Evolutionary conservation across 2,329 filamentous ascomycete species (phyloP).

Genomic region (Fusarium pseudonygamai): DNA sequence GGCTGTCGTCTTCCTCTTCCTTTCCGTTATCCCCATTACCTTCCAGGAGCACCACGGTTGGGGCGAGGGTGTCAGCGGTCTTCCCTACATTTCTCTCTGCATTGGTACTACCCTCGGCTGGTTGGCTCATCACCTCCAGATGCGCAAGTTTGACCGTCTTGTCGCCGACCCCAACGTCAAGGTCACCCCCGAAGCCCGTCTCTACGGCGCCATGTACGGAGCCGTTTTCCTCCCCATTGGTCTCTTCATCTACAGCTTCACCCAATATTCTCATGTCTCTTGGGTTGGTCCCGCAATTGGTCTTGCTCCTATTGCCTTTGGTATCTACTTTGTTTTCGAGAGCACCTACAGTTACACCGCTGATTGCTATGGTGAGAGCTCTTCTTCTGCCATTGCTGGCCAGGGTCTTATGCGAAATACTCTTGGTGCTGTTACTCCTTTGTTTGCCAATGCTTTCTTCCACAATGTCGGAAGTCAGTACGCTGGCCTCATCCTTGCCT

Average conservation of each 20-base stretch:
- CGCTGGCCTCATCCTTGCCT: slow-evolving; percentile 31
- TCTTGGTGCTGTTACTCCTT: slow-evolving; percentile 31
- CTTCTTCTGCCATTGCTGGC: slow-evolving; percentile 34
- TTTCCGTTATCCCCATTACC: slow-evolving; percentile 35
- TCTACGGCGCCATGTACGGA: slow-evolving; percentile 37
- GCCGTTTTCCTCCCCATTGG: slow-evolving; percentile 36
- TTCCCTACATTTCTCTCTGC: slow-evolving; percentile 34
- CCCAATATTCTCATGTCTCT: slow-evolving; percentile 28
- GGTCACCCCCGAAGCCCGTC: slow-evolving; percentile 35
- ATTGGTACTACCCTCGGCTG: slow-evolving; percentile 34
- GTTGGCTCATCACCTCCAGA: slow-evolving; percentile 34
- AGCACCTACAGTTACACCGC: slow-evolving; percentile 37
- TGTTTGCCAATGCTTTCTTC: slow-evolving; percentile 37
- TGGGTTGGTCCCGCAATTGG: slow-evolving; percentile 32
- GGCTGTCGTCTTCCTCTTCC: slow-evolving; percentile 39
- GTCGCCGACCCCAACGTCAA: slow-evolving; percentile 28
- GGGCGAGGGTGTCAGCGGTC: slow-evolving; percentile 29
- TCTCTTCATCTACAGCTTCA: slow-evolving; percentile 38
- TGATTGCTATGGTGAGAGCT: slow-evolving; percentile 35
- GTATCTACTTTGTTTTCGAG: slow-evolving; percentile 37
- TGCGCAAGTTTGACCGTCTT: slow-evolving; percentile 36
- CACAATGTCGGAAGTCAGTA: slow-evolving; percentile 37
- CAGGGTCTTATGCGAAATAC: slow-evolving; percentile 37
- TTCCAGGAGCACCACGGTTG: slow-evolving; percentile 35
- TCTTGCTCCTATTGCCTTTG: slow-evolving; percentile 35